phyloP scores from a whole-genome alignment of 2,329 filamentous ascomycete genomes.

The Aurifilum marmelostoma region DNA sequence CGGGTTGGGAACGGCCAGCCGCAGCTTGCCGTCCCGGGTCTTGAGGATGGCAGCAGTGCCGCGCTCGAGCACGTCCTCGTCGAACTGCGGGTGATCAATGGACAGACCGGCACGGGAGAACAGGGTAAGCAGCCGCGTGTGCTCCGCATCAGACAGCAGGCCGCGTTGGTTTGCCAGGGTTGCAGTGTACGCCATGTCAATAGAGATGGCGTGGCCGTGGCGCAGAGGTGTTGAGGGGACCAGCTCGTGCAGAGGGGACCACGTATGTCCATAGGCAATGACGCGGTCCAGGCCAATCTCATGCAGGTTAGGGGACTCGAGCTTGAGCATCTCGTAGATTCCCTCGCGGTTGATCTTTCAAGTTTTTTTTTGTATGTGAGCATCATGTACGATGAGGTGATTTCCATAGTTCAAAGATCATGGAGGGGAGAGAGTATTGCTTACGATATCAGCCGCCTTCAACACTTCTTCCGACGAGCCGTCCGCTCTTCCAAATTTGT shows the following conservation, averaged over 20 bases:
- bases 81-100: constrained; percentile 71
- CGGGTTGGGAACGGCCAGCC: constrained; percentile 70
- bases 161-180: constrained; percentile 68
- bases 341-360: constrained; percentile 65
- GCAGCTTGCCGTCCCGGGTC: constrained; percentile 69
- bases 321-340: constrained; percentile 73
- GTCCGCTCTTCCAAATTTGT: constrained; percentile 66
- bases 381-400: too few relatives aligned
- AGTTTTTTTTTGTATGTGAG: constrained; percentile 26
- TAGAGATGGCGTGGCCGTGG: constrained; percentile 74
- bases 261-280: constrained; percentile 75
- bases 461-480: constrained; percentile 58
- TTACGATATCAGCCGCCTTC: constrained; percentile 57
- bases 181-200: constrained; percentile 76
- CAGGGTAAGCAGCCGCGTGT: constrained; percentile 64
- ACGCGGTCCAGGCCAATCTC: constrained; percentile 74
- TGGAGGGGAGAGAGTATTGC: too few relatives aligned
- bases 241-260: constrained; percentile 74
- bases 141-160: constrained; percentile 62
- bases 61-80: constrained; percentile 66
- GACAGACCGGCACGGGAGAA: constrained; percentile 72
- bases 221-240: constrained; percentile 69
- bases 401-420: too few relatives aligned
- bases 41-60: constrained; percentile 71
- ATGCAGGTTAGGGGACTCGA: constrained; percentile 74